phyloP scores from a whole-genome alignment of 495 filamentous ascomycete species.

The Tuber umbilicatum region DNA sequence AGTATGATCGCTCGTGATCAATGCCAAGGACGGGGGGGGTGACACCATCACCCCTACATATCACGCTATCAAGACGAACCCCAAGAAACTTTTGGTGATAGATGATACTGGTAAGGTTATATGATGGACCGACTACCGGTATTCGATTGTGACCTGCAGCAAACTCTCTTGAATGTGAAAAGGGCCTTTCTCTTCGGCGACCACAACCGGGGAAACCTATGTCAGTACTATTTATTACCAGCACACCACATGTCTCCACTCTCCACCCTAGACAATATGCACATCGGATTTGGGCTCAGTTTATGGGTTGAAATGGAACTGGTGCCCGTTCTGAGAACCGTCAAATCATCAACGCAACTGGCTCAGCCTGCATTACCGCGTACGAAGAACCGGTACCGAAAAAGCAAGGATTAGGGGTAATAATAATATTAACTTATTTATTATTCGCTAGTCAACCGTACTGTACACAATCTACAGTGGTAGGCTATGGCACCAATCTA shows the following conservation, averaged over 20 bases:
- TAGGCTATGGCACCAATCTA: not conserved
- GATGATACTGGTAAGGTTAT: not conserved
- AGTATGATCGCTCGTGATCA: not conserved
- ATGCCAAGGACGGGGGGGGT: constrained; percentile 5
- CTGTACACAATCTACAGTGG: not conserved
- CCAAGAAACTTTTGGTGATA: not conserved
- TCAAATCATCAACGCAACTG: not conserved
- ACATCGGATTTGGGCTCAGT: not conserved
- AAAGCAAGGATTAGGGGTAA: not conserved
- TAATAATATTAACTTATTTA: not conserved
- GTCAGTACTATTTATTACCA: not conserved
- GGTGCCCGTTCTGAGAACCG: not conserved
- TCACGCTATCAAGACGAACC: constrained; percentile 18
- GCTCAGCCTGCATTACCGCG: not conserved
- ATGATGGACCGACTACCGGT: not conserved
- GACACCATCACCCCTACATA: constrained; percentile 27
- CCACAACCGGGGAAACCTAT: not conserved
- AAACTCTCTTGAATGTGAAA: not conserved
- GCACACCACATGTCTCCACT: not conserved
- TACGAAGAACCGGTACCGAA: not conserved
- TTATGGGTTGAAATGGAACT: not conserved
- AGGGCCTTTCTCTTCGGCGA: not conserved
- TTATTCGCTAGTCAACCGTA: not conserved
- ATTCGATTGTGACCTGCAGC: not conserved
- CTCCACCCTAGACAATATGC: no score